Evolutionary conservation across 768 basidiomycete genomes (phyloP), one percentile per base, ranked within the genome.

Genomic region (Auriscalpium orientale): DNA sequence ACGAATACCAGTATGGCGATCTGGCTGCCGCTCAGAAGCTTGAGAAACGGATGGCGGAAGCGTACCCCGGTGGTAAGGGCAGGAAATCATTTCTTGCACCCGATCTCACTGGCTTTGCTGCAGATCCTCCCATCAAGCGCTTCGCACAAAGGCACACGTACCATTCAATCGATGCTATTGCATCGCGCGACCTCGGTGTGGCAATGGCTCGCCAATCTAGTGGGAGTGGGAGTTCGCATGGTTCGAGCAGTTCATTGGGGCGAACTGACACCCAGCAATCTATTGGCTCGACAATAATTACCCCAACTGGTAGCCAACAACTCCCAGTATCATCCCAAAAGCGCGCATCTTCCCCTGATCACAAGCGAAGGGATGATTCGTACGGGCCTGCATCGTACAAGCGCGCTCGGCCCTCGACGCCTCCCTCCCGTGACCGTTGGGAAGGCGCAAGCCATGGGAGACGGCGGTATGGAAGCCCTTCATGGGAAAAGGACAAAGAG

Each of bases 1-100:
- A 95, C 72, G 92, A 97, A 69, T 98, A 94, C 71, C 87, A 91
- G 64, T 98, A 89, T 65, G 92, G 92, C n/a, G 92, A 95, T 70
- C 75, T 95, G 37, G 85, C 89, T 45, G 87, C 90, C 1, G 82
- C 90, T 2, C 84, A 89, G 62, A 91, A 95, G 70, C 80, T 98
- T 48, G 94, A 97, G 69, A 84, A 85, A 58, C 82, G 97, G 8
- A 89, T 98, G 63, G 76, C 86, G 1, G 95, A 98, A 57, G 83
- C 85, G 1, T 98, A 91, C 70, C 85, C 93, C 0, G 82, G 82
- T 49, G 92, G 93, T 92, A 58, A 43, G 82, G 28, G 28, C 28
- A 28, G 7, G 2, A 28, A 70, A 10, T 9, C 40, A 2, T 43
- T 34, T 48, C 2, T 45, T 40, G 49, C 28, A 3, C 34, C 33